Evolutionary conservation across 2,329 filamentous ascomycete genomes (phyloP), one percentile per base, ranked within the genome.

Genomic region (Fusarium falciforme): DNA sequence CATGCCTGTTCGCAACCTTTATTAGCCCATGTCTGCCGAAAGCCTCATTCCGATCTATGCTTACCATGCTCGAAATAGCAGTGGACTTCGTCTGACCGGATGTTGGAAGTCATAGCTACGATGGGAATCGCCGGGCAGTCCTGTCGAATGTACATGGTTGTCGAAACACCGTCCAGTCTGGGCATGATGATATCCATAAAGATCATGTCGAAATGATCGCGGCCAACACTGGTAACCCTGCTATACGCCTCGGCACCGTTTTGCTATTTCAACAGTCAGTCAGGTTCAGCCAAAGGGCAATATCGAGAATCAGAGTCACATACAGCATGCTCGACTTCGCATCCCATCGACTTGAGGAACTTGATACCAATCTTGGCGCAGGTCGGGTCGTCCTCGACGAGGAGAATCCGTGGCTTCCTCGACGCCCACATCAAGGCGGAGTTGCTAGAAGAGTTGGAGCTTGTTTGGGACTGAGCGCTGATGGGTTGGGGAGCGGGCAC

Each of bases 181-280:
- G 96, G 96, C 96, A 99, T 98, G 76, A 99, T 97, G 74, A 99
- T 96, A 80, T 96, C 93, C 93, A 96, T 96, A 71, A 96, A 89
- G 73, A 96, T 94, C 63, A 93, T 84, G 75, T 93, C 90, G 76
- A 89, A 93, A 35, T 88, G 79, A 35, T 84, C 82, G 38, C 82
- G 78, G 11, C 87, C 85, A 38, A 82, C 78, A 35, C 82, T 80
- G 75, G 87, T 90, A 59, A 98, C 92, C 80, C 96, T 96, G 80
- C 93, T 94, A 58, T 98, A 95, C 61, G 96, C 96, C 81, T 98
- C 94, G 52, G 97, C 87, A 57, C 96, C 96, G 81, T 99, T 97
- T 78, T 79, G 76, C 82, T 82, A 67, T 42, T 54, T 29, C 35
- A 35, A 44, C n/a, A 20, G 69, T 79, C 57, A 78, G 73, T 49